A percentile compares a stretch with the other conserved stretches of the same genome.
Evolutionary conservation across 352 stramenopile species (phyloP).

Genomic region (Phytopythium delawarense): DNA sequence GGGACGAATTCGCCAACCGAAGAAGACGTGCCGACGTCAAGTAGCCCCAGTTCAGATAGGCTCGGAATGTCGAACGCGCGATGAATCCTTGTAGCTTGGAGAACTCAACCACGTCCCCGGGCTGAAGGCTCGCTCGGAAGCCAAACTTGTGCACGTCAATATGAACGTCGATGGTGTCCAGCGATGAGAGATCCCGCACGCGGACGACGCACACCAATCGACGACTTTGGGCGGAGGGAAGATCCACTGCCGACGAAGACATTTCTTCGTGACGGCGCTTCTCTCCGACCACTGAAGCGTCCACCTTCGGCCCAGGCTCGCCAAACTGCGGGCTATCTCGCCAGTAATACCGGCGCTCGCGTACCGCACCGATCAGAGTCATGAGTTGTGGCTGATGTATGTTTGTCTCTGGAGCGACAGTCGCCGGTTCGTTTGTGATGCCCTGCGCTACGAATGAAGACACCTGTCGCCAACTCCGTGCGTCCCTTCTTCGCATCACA

Average conservation of each 20-base stretch:
- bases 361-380: constrained; percentile 28
- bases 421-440: no score
- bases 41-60: constrained; percentile 55
- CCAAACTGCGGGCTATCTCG: constrained; percentile 11
- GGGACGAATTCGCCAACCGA: not conserved
- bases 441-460: not conserved
- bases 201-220: constrained; percentile 23
- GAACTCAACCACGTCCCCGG: constrained; percentile 40
- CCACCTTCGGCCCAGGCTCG: not conserved
- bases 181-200: constrained; percentile 36
- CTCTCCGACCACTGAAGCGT: constrained; percentile 5
- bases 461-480: not conserved
- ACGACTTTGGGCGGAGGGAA: not conserved
- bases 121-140: constrained; percentile 21
- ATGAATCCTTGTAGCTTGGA: constrained; percentile 54
- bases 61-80: constrained; percentile 52
- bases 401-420: not conserved
- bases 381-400: constrained; percentile 33
- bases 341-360: constrained; percentile 31
- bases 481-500: not conserved
- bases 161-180: constrained; percentile 45
- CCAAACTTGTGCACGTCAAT: constrained; percentile 45
- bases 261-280: not conserved
- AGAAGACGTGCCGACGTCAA: constrained; percentile 18
- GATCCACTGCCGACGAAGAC: not conserved